A percentile compares a stretch with the other conserved stretches of the same genome.
phyloP scores from a whole-genome alignment of 2,329 filamentous ascomycete species.

The Phyllosticta capitalensis region DNA sequence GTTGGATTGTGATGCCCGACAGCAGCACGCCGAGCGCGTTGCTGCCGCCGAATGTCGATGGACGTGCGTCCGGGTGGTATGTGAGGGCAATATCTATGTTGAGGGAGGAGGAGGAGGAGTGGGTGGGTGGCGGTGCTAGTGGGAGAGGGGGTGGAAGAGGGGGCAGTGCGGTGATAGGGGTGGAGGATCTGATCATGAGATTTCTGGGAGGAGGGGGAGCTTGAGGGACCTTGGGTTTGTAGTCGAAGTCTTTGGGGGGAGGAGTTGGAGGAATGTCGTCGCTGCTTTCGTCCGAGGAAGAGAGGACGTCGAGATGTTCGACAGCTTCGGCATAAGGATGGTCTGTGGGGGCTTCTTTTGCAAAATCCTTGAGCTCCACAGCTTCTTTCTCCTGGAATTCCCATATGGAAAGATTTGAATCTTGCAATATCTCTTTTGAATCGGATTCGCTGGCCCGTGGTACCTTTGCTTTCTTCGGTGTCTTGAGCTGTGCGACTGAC shows the following conservation, averaged over 20 bases:
- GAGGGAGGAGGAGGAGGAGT: too few relatives aligned
- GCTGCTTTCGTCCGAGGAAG: not conserved
- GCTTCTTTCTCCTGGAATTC: not conserved
- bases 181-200: not conserved
- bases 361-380: too few relatives aligned
- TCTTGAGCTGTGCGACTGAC: too few relatives aligned
- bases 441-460: too few relatives aligned
- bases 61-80: too few relatives aligned
- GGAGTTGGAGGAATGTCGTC: not conserved
- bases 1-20: conserved; percentile 25
- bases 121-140: not conserved
- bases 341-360: too few relatives aligned
- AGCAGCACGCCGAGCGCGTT: conserved; percentile 23
- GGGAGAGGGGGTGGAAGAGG: conserved; percentile 4
- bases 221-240: not conserved
- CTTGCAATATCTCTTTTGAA: too few relatives aligned
- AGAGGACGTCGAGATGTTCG: too few relatives aligned
- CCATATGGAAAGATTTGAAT: not conserved
- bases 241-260: not conserved
- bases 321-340: too few relatives aligned
- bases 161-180: not conserved
- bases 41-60: conserved; percentile 13
- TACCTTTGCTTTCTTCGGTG: not conserved
- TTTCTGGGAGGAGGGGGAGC: not conserved
- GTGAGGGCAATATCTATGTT: too few relatives aligned